Percentiles rank a stretch among this genome's conserved stretches.
Evolutionary conservation across 306 rosid species (phyloP).

Genomic region (Fagus sylvatica): DNA sequence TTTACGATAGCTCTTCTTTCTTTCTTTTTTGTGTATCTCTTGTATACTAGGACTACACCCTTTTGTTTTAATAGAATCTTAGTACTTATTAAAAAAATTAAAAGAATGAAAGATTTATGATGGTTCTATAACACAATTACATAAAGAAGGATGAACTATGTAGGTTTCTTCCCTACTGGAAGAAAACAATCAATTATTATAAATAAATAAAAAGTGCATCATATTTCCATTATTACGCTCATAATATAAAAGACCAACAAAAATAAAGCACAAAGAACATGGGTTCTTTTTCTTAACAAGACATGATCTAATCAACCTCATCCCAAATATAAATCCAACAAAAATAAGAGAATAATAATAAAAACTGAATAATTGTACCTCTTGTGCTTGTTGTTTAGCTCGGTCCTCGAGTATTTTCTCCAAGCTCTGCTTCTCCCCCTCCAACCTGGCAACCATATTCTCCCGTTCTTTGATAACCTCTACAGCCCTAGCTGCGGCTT

Average conservation of each 20-base stretch:
- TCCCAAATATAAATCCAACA: conserved; percentile 6
- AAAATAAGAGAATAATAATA: conserved; percentile 14
- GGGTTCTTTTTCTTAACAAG: not conserved
- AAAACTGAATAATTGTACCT: conserved; percentile 51
- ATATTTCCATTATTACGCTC: not conserved
- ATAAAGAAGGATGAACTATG: not conserved
- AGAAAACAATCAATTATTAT: not conserved
- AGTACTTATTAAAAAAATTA: no score
- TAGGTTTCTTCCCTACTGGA: not conserved
- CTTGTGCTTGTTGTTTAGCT: conserved; percentile 87
- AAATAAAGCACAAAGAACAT: not conserved
- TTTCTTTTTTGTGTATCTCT: no score
- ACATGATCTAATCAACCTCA: not conserved
- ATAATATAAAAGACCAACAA: not conserved
- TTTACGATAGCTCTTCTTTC: no score
- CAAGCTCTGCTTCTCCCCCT: conserved; percentile 93
- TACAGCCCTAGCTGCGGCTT: conserved; percentile 79
- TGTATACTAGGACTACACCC: no score
- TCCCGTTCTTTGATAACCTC: conserved; percentile 83
- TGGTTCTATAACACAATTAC: not conserved
- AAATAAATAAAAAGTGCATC: not conserved
- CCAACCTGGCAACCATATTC: conserved; percentile 86
- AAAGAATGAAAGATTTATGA: not conserved
- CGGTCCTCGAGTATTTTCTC: conserved; percentile 92
- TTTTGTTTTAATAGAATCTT: no score